phyloP scores from a whole-genome alignment of 78 protist genomes.

The Anaeramoeba flamelloides region DNA sequence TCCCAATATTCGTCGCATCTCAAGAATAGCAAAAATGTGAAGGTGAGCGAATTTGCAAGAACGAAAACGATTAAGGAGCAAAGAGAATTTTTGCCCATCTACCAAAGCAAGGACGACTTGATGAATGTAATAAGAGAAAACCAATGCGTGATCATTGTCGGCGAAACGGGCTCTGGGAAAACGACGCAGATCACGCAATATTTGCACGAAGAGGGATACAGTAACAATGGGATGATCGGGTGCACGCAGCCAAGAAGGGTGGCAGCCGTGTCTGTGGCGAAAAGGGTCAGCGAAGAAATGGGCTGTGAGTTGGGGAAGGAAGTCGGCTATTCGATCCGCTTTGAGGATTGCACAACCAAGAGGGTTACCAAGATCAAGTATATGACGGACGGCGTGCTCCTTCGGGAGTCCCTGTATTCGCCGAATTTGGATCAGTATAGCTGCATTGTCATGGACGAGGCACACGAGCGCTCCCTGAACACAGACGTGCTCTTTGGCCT shows the following conservation, averaged over 20 bases:
- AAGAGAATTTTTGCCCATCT: slow-evolving; percentile 82
- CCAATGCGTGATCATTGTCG: slow-evolving; percentile 56
- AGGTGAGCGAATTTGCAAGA: slow-evolving; percentile 51
- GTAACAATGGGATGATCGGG: slow-evolving; percentile 55
- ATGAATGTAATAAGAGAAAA: slow-evolving; percentile 61
- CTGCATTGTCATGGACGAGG: slow-evolving; percentile 88
- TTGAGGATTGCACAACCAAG: slow-evolving; percentile 53
- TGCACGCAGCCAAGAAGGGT: slow-evolving; percentile 96
- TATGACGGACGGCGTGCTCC: slow-evolving; percentile 92
- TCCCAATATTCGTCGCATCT: slow-evolving; percentile 34
- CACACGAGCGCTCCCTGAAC: slow-evolving; percentile 92
- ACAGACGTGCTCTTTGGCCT: slow-evolving; percentile 83
- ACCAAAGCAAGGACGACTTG: slow-evolving; percentile 40
- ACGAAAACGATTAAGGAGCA: slow-evolving; percentile 62
- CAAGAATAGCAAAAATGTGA: slow-evolving; percentile 23
- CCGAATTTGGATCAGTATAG: slow-evolving; percentile 53
- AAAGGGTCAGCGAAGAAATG: slow-evolving; percentile 81
- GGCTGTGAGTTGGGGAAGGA: slow-evolving; percentile 16
- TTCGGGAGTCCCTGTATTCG: slow-evolving; percentile 69
- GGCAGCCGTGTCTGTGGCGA: slow-evolving; percentile 89
- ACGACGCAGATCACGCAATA: slow-evolving; percentile 91
- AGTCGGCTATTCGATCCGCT: slow-evolving; percentile 73
- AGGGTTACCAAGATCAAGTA: slow-evolving; percentile 61
- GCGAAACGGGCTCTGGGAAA: slow-evolving; percentile 94
- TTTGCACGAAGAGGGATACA: slow-evolving; percentile 74